Evolutionary conservation across 345 rosid genomes (phyloP).

Genomic region (Brassica rapa): DNA sequence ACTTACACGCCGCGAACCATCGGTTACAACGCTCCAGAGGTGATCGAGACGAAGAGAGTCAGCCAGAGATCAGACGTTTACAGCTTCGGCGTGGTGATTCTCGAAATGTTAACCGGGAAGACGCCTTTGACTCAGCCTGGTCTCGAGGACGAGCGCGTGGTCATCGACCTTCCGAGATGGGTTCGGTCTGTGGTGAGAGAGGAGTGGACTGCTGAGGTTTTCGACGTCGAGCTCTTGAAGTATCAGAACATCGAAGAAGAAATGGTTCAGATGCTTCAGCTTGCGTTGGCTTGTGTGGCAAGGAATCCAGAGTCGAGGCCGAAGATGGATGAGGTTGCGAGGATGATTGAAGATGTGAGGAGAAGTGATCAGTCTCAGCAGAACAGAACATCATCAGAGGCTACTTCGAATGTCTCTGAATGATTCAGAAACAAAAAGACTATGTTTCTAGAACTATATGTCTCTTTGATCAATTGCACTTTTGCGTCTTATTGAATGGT

Average conservation of each 20-base stretch:
- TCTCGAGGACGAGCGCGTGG: constrained; percentile 48
- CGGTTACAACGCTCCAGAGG: constrained; percentile 81
- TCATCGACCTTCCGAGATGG: constrained; percentile 81
- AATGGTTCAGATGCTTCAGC: constrained; percentile 88
- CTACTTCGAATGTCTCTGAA: constrained; percentile 53
- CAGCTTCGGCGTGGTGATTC: constrained; percentile 82
- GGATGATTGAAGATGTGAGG: constrained; percentile 65
- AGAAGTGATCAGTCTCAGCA: constrained; percentile 47
- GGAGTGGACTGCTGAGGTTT: constrained; percentile 91
- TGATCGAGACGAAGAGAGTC: constrained; percentile 57
- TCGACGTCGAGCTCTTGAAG: constrained; percentile 74
- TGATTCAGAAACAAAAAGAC: constrained; percentile 5
- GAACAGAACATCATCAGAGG: constrained; percentile 60
- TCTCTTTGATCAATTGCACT: constrained; percentile 5
- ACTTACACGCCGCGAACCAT: constrained; percentile 50
- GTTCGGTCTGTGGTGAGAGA: constrained; percentile 81
- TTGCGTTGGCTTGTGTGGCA: constrained; percentile 66
- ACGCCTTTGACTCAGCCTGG: constrained; percentile 65
- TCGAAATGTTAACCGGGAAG: constrained; percentile 78
- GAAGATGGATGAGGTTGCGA: constrained; percentile 59
- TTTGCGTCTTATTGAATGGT: not conserved
- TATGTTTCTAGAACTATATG: not conserved
- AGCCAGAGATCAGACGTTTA: constrained; percentile 75
- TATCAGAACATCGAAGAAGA: constrained; percentile 69
- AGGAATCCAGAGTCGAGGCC: constrained; percentile 65